Evolutionary conservation across 2,329 filamentous ascomycete genomes (phyloP).

Genomic region (Fusarium bulbicola): DNA sequence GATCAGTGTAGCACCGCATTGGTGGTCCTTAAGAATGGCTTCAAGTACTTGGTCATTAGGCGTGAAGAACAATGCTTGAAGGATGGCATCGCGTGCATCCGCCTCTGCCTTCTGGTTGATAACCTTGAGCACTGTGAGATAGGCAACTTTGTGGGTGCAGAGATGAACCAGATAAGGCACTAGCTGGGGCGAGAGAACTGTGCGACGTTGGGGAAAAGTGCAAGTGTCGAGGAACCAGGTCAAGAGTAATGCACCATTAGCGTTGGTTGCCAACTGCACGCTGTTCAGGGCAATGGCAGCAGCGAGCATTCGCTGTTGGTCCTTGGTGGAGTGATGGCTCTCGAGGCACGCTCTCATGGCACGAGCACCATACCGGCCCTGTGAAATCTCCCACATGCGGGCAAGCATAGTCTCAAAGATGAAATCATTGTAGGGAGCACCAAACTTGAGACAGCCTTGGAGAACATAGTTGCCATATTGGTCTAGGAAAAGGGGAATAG

Average conservation of each 20-base stretch:
- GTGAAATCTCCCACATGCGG: constrained; percentile 90
- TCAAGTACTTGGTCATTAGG: constrained; percentile 86
- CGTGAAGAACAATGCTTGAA: constrained; percentile 93
- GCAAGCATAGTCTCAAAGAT: constrained; percentile 98
- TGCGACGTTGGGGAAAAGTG: constrained; percentile 90
- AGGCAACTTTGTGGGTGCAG: constrained; percentile 98
- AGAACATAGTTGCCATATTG: constrained; percentile 99
- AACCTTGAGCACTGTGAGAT: constrained; percentile 95
- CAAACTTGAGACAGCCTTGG: constrained; percentile 94
- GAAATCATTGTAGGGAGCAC: constrained; percentile 88
- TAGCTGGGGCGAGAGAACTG: constrained; percentile 88
- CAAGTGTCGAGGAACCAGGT: constrained; percentile 99
- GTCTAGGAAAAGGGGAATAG: constrained; percentile 90
- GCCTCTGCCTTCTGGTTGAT: constrained; percentile 97
- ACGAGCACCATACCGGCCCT: constrained; percentile 92
- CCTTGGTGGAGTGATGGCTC: constrained; percentile 93
- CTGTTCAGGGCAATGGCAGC: constrained; percentile 96
- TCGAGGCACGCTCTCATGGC: constrained; percentile 97
- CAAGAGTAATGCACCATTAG: constrained; percentile 90
- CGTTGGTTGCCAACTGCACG: constrained; percentile 94
- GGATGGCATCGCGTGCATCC: constrained; percentile 88
- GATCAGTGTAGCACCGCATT: constrained; percentile 92
- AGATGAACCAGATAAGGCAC: constrained; percentile 94
- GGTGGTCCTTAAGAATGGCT: constrained; percentile 89
- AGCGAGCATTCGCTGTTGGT: constrained; percentile 94